Percentiles rank a stretch among this genome's conserved stretches.
phyloP scores from a whole-genome alignment of 1,284 basidiomycete species.

The Melampsora medusae region DNA sequence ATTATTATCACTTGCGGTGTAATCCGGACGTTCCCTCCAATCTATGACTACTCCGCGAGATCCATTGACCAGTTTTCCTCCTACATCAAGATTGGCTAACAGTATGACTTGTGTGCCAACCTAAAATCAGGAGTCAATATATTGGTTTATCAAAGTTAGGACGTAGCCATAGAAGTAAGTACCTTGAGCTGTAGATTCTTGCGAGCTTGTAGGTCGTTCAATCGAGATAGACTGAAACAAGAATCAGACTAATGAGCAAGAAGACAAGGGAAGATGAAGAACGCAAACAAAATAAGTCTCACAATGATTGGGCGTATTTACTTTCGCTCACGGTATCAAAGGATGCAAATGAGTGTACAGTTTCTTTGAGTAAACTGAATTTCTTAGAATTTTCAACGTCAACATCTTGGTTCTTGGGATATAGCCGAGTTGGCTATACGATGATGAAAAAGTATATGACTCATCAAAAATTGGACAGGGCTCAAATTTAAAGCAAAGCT shows the following conservation, averaged over 20 bases:
- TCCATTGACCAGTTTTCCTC: constrained; percentile 40
- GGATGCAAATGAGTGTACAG: constrained; percentile 41
- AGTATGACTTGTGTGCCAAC: constrained; percentile 49
- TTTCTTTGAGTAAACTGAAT: constrained; percentile 45
- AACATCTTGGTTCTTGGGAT: constrained; percentile 44
- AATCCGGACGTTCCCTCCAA: constrained; percentile 44
- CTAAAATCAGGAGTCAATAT: constrained; percentile 11
- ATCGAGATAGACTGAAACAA: constrained; percentile 43
- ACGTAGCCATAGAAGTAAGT: too few relatives aligned
- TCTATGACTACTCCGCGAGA: constrained; percentile 50
- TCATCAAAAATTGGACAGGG: not conserved
- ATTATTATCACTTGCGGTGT: not conserved
- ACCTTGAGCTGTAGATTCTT: constrained; percentile 46
- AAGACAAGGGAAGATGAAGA: not conserved
- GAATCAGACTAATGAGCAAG: not conserved
- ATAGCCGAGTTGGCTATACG: constrained; percentile 49
- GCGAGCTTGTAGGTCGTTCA: constrained; percentile 46
- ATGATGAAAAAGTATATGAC: not conserved
- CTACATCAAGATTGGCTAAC: constrained; percentile 48
- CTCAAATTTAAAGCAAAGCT: too few relatives aligned
- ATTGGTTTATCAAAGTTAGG: not conserved
- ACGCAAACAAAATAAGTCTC: constrained; percentile 10
- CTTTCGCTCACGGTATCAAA: constrained; percentile 41
- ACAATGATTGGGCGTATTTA: constrained; percentile 32
- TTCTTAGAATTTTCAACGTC: constrained; percentile 47